These are phyloP conservation scores for Cladophialophora psammophila DNA, from an alignment of 2,329 filamentous ascomycete genomes.

Conservation along the genomic window DNA sequence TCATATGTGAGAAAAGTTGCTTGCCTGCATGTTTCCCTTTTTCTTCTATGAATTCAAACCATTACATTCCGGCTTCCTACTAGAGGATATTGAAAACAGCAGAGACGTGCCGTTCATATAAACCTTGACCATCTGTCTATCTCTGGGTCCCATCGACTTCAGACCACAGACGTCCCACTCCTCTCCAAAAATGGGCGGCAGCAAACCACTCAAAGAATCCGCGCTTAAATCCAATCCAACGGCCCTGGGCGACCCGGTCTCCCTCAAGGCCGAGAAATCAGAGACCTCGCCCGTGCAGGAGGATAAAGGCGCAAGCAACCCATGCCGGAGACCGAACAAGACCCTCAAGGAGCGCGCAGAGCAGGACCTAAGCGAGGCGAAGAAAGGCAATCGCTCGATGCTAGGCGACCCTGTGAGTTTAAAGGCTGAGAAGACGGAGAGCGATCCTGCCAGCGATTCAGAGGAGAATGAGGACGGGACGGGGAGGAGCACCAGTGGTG, in stretches of 20 bases:
- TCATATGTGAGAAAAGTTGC: not conserved
- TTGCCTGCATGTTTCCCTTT: not conserved
- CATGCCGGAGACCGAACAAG: not conserved
- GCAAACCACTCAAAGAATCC: slow-evolving; percentile 30
- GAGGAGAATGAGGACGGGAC: slow-evolving; percentile 20
- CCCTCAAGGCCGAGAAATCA: slow-evolving; percentile 36
- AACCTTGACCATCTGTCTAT: no score
- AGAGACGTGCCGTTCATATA: not conserved
- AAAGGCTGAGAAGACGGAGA: slow-evolving; percentile 49
- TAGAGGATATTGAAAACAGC: not conserved
- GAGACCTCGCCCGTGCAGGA: slow-evolving; percentile 31
- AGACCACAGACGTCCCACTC: not conserved
- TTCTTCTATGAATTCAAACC: not conserved
- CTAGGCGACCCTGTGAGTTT: slow-evolving; percentile 52
- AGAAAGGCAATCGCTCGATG: slow-evolving; percentile 46
- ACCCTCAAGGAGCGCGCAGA: slow-evolving; percentile 6
- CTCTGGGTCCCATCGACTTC: no score
- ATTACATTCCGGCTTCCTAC: not conserved
- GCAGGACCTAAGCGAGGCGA: slow-evolving; percentile 26
- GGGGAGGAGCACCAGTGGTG: slow-evolving; percentile 10
- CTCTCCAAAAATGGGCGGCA: slow-evolving; percentile 22
- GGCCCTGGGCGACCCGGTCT: slow-evolving; percentile 36
- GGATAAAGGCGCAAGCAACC: slow-evolving; percentile 16
- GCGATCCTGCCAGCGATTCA: slow-evolving; percentile 43
- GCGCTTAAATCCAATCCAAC: slow-evolving; percentile 31